Evolutionary conservation across 192 early-diverging fungal genomes (phyloP).

Genomic region (Diversispora eburnea): DNA sequence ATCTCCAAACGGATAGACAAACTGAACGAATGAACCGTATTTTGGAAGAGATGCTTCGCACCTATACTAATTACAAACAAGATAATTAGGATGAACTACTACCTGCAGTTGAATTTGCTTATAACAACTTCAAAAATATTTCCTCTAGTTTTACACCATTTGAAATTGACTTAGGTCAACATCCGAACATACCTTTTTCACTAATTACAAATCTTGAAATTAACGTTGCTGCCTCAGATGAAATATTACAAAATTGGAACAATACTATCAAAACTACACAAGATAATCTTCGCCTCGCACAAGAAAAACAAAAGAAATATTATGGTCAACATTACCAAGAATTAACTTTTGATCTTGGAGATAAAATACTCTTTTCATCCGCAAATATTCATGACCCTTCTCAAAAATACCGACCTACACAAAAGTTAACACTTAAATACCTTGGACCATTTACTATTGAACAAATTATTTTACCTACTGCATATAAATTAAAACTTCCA

Average conservation of each 20-base stretch:
- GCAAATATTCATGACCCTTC: conserved; percentile 5
- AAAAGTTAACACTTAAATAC: conserved; percentile 25
- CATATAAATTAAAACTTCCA: conserved; percentile 32
- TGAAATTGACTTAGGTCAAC: background rate
- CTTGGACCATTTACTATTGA: conserved; percentile 30
- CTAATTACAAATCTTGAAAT: no score
- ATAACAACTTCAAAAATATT: conserved; percentile 43
- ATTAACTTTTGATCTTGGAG: conserved; percentile 6
- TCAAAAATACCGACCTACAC: background rate
- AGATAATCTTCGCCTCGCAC: background rate
- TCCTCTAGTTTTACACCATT: no score
- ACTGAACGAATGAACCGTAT: conserved; percentile 28
- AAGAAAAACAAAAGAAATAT: conserved; percentile 24
- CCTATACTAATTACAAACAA: conserved; percentile 33
- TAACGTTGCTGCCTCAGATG: no score
- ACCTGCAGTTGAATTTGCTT: conserved; percentile 44
- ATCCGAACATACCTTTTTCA: background rate
- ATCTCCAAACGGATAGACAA: conserved; percentile 37
- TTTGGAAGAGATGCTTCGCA: conserved; percentile 29
- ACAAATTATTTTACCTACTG: background rate
- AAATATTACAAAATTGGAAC: no score
- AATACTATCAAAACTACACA: background rate
- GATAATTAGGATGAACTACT: conserved; percentile 46
- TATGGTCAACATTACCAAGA: background rate
- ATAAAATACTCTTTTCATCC: conserved; percentile 30